Evolutionary conservation across 495 filamentous ascomycete species (phyloP), one percentile per base, ranked within the genome.

Genomic region (Penicillium odoratum): DNA sequence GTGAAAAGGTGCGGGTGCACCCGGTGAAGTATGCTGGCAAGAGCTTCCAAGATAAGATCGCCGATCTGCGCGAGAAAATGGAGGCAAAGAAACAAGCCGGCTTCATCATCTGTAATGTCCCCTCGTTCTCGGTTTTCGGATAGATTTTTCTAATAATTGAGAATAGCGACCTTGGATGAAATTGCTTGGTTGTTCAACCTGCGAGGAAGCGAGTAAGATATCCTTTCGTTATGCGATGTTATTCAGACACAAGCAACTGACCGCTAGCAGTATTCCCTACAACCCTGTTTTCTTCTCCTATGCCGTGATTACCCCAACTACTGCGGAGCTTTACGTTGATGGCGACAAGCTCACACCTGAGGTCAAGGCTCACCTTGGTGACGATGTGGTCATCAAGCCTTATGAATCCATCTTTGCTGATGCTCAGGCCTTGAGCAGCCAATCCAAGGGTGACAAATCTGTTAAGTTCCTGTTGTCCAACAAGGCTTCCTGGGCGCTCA

Each of bases 201-300:
- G 44, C 85, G 95, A 69, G 95, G 95, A 68, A 96, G 80, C 73
- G 95, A 99, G 86, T 89, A 74, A 68, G 34, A 25, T n/a, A n/a
- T 28, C 51, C 25, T 10, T 8, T 10, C 34, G 7, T 48, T 59
- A n/a, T 40, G 13, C 38, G 33, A 36, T 36, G 33, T 40, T 16
- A 5, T 16, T 16, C 15, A 16, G n/a, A 0, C 38, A 40, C 28
- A 36, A 50, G 21, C 36, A 1, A 43, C 51, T 60, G 36, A 69
- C 50, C 4, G 1, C 42, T n/a, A 18, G 11, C 51, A 89, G 86
- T 70, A 99, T 99, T 65, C 89, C 91, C 3, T 99, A 96, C 76
- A 99, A 99, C 66, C 95, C 95, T 0, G 95, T 99, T 34, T 99
- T 98, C 79, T 97, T 97, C 77, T 95, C 95, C 28, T 99, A 97